Conservation (phyloP, 306 rosid genomes). For the Crotalaria pallida region DNA sequence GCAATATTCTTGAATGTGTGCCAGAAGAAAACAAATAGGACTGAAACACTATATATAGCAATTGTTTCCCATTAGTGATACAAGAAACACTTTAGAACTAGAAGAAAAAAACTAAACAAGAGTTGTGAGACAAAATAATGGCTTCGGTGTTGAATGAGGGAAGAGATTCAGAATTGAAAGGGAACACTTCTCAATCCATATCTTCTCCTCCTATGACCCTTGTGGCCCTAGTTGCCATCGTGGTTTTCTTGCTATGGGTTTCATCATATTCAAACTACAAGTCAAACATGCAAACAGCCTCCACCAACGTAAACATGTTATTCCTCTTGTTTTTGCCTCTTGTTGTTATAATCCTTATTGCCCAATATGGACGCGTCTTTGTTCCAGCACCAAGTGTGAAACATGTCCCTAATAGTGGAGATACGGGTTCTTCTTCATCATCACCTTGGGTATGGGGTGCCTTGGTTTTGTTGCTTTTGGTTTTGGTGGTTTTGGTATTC, state of each 20-base stretch:
- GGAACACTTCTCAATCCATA: slow-evolving; percentile 31
- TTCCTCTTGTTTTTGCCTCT: slow-evolving; percentile 26
- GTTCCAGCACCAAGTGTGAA: neutral
- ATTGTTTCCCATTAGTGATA: neutral
- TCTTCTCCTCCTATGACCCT: slow-evolving; percentile 46
- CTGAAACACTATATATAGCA: neutral
- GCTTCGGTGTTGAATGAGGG: slow-evolving; percentile 38
- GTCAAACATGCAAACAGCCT: slow-evolving; percentile 9
- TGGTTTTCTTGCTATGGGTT: slow-evolving; percentile 18
- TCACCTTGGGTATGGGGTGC: slow-evolving; percentile 12
- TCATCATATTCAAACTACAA: slow-evolving; percentile 15
- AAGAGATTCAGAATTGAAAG: slow-evolving; percentile 45
- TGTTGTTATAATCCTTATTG: neutral
- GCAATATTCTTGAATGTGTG: no score
- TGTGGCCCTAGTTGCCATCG: slow-evolving; percentile 44
- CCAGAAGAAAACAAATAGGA: no score
- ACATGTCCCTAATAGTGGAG: neutral
- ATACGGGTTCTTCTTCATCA: neutral
- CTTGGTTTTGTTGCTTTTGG: slow-evolving; percentile 11
- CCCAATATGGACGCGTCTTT: neutral
- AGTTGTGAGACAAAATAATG: slow-evolving; percentile 34
- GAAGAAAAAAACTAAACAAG: neutral
- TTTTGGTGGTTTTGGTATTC: neutral
- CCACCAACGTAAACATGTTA: slow-evolving; percentile 1
- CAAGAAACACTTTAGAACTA: neutral